phyloP scores from a whole-genome alignment of 2,329 filamentous ascomycete species.

The Trichoderma cornu-damae region DNA sequence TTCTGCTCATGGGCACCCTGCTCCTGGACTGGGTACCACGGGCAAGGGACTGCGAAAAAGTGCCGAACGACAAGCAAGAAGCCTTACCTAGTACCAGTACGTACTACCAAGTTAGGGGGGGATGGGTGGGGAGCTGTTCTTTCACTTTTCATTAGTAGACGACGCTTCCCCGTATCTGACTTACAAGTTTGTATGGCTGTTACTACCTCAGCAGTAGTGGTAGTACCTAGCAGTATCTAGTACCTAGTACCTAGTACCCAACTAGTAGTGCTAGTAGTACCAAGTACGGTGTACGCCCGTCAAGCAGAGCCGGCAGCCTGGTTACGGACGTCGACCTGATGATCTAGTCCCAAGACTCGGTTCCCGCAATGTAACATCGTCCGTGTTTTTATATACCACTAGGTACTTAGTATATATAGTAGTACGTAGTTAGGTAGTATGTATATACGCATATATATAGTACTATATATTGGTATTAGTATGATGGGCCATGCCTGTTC shows the following conservation, averaged over 20 bases:
- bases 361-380: constrained; percentile 16
- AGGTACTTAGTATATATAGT: too few relatives aligned
- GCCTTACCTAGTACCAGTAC: too few relatives aligned
- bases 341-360: constrained; percentile 11
- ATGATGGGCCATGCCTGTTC: not conserved
- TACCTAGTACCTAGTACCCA: too few relatives aligned
- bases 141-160: not conserved
- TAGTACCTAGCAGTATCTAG: too few relatives aligned
- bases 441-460: too few relatives aligned
- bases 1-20: not conserved
- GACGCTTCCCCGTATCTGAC: not conserved
- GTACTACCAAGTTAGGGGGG: not conserved
- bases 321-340: constrained; percentile 15
- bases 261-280: not conserved
- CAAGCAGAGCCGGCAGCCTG: constrained; percentile 7
- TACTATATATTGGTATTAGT: not conserved
- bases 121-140: too few relatives aligned
- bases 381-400: not conserved
- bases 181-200: not conserved
- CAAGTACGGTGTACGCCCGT: constrained; percentile 10
- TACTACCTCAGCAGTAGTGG: too few relatives aligned
- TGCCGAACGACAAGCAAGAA: constrained; percentile 2
- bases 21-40: not conserved
- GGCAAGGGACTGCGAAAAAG: not conserved
- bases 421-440: too few relatives aligned